These are phyloP conservation scores for Cynanchum wilfordii DNA, from an alignment of 257 asterid genomes.

Conservation along the genomic window DNA sequence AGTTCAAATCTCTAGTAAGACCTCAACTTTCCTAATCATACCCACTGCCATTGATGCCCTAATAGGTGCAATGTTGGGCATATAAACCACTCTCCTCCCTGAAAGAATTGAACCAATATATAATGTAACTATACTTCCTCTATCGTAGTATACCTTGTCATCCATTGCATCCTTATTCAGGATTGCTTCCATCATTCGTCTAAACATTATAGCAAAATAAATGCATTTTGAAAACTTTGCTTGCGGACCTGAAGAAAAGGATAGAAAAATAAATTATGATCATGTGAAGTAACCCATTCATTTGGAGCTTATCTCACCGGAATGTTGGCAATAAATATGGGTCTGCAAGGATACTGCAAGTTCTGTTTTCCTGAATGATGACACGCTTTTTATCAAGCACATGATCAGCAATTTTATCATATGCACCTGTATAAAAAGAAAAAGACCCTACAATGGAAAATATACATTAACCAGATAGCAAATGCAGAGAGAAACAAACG, in stretches of 20 bases:
- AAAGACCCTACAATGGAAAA: background rate
- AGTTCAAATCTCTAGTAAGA: background rate
- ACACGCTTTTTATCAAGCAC: background rate
- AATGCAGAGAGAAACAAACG: background rate
- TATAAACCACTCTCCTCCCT: too few species aligned
- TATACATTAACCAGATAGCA: background rate
- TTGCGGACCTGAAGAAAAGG: constrained; percentile 43
- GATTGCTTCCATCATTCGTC: constrained; percentile 96
- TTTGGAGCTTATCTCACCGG: constrained; percentile 83
- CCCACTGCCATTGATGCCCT: background rate
- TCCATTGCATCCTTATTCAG: constrained; percentile 94
- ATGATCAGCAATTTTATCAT: constrained; percentile 15
- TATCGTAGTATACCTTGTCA: constrained; percentile 58
- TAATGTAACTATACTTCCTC: background rate
- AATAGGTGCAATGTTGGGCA: background rate
- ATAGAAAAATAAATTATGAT: constrained; percentile 10
- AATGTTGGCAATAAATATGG: constrained; percentile 69
- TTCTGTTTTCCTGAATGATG: constrained; percentile 60
- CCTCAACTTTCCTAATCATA: background rate
- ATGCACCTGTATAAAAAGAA: background rate
- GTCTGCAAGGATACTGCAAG: constrained; percentile 56
- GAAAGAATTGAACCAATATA: background rate
- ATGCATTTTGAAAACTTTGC: constrained; percentile 83
- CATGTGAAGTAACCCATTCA: constrained; percentile 7
- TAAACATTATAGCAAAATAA: constrained; percentile 89